phyloP scores from a whole-genome alignment of 805 yeast genomes.

The Saccharomycopsis lassenensis region DNA sequence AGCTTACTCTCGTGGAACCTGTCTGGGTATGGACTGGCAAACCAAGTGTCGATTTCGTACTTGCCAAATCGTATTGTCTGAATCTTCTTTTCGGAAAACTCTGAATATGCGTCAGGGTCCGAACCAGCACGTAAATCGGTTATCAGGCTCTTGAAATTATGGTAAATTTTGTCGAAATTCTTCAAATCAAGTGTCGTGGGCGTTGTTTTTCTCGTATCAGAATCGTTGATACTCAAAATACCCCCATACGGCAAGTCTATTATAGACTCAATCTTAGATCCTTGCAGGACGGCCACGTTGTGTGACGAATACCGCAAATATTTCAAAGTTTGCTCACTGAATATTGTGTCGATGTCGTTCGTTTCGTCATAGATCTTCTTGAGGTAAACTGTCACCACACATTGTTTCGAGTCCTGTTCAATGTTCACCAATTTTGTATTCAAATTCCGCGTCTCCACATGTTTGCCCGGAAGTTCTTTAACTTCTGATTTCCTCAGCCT shows the following conservation, averaged over 20 bases:
- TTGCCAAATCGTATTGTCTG: constrained; percentile 59
- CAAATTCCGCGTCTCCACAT: constrained; percentile 3
- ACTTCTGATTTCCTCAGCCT: constrained; percentile 18
- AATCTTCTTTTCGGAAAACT: constrained; percentile 24
- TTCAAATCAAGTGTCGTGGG: constrained; percentile 45
- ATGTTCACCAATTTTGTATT: constrained; percentile 1
- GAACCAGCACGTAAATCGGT: neutral
- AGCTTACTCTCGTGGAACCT: constrained; percentile 56
- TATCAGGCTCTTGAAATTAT: neutral
- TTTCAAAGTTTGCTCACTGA: neutral
- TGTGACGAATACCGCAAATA: neutral
- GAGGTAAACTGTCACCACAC: neutral
- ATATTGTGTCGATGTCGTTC: neutral
- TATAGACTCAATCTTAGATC: neutral
- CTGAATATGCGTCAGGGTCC: neutral
- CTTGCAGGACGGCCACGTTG: neutral
- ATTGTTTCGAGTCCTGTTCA: constrained; percentile 5
- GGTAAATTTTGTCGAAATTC: constrained; percentile 32
- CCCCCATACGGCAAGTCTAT: constrained; percentile 59
- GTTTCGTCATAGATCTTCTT: neutral
- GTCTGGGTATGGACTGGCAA: constrained; percentile 86
- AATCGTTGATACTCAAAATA: constrained; percentile 44
- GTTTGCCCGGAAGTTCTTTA: constrained; percentile 3
- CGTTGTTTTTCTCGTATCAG: constrained; percentile 47
- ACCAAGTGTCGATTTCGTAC: constrained; percentile 82